Percentiles rank a stretch among this genome's conserved stretches.
These are phyloP conservation scores for Pseudogymnoascus verrucosus DNA, from an alignment of 2,329 filamentous ascomycete genomes.

Conservation along the genomic window DNA sequence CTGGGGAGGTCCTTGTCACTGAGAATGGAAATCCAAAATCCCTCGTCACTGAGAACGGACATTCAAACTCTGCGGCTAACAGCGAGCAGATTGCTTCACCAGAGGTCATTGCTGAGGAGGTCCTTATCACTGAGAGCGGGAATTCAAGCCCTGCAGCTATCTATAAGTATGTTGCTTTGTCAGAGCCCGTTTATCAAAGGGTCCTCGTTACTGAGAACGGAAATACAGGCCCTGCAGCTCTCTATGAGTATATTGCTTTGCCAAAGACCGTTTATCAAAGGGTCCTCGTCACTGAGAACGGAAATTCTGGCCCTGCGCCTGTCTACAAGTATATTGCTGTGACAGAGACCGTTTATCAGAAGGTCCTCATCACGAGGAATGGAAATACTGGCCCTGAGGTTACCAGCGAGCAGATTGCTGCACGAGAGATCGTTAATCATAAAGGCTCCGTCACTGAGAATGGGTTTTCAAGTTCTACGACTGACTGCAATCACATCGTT, in stretches of 20 bases:
- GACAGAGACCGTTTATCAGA: not conserved
- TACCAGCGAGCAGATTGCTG: not conserved
- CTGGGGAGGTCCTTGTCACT: not conserved
- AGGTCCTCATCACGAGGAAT: not conserved
- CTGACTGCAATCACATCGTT: not conserved
- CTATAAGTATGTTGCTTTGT: not conserved
- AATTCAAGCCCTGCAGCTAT: not conserved
- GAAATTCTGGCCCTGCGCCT: not conserved
- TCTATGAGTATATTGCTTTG: not conserved
- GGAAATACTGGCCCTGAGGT: not conserved
- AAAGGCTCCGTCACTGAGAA: not conserved
- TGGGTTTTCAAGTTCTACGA: no score
- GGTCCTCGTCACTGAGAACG: not conserved
- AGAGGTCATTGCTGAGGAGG: not conserved
- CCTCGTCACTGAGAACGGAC: not conserved
- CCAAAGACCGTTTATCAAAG: not conserved
- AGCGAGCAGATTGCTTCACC: not conserved
- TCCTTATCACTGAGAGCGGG: not conserved
- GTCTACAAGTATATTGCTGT: not conserved
- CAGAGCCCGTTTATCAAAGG: not conserved
- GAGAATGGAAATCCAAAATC: not conserved
- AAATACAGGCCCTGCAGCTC: not conserved
- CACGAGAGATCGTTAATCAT: not conserved
- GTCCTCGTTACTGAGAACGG: not conserved
- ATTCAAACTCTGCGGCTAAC: not conserved